Evolutionary conservation across 768 basidiomycete species (phyloP).

Genomic region (Tulasnella sp.): DNA sequence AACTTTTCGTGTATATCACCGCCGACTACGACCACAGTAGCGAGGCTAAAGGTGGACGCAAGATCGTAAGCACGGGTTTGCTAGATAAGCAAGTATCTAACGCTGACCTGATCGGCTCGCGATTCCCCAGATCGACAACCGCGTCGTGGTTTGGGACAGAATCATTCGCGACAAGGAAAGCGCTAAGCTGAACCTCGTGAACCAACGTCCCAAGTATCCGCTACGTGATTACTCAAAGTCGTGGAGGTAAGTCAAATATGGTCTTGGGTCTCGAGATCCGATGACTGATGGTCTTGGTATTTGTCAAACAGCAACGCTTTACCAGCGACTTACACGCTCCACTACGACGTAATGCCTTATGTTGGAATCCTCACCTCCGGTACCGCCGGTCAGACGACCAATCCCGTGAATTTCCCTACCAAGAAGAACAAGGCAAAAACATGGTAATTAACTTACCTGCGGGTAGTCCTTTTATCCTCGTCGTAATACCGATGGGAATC

Average conservation of each 20-base stretch:
- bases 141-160: constrained; percentile 88
- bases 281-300: not conserved
- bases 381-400: constrained; percentile 12
- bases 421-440: constrained; percentile 4
- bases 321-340: constrained; percentile 66
- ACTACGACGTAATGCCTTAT: constrained; percentile 89
- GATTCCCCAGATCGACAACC: constrained; percentile 56
- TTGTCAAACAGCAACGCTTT: constrained; percentile 52
- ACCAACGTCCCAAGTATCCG: constrained; percentile 73
- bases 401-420: constrained; percentile 4
- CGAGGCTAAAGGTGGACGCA: not conserved
- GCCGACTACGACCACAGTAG: constrained; percentile 64
- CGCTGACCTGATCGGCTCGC: not conserved
- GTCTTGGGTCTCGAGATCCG: not conserved
- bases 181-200: constrained; percentile 56
- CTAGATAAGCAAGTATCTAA: not conserved
- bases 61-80: not conserved
- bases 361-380: constrained; percentile 66
- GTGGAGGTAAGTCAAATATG: constrained; percentile 62
- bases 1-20: constrained; percentile 80
- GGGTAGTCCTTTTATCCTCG: not conserved
- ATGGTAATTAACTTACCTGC: not conserved
- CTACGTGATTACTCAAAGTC: constrained; percentile 69
- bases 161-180: constrained; percentile 80
- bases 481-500: not conserved